Evolutionary conservation across 192 early-diverging fungal species (phyloP).

Genomic region (Chytriomyces confervae): DNA sequence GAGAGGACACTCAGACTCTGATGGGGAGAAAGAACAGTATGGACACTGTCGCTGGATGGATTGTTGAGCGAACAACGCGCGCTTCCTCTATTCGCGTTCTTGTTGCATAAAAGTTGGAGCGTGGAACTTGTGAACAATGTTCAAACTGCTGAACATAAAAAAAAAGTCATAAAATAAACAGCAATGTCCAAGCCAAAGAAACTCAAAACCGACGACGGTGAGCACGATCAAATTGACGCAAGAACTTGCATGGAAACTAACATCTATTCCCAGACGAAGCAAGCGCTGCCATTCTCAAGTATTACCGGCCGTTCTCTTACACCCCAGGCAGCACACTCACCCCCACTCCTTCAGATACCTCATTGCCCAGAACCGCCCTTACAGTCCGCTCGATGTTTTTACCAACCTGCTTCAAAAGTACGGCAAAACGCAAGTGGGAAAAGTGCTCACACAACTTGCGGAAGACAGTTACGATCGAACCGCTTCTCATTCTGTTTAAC

Average conservation of each 20-base stretch:
- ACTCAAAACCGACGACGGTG: slow-evolving; percentile 24
- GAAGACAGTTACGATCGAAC: slow-evolving; percentile 38
- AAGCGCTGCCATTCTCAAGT: slow-evolving; percentile 23
- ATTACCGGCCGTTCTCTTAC: not conserved
- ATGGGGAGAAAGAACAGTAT: not conserved
- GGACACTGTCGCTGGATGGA: slow-evolving; percentile 11
- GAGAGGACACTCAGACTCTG: not conserved
- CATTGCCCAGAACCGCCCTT: slow-evolving; percentile 43
- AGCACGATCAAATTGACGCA: not conserved
- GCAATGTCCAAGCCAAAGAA: slow-evolving; percentile 13
- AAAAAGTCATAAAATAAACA: too few species aligned
- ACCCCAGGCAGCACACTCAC: not conserved
- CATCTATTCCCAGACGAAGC: slow-evolving; percentile 16
- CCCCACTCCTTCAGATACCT: slow-evolving; percentile 23
- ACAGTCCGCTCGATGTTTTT: slow-evolving; percentile 52
- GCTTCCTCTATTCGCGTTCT: slow-evolving; percentile 26
- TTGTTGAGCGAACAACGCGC: slow-evolving; percentile 12
- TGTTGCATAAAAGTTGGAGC: slow-evolving; percentile 14
- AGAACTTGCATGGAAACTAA: not conserved
- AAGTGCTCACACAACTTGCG: slow-evolving; percentile 40
- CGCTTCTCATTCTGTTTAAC: not conserved
- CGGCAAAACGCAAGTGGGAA: slow-evolving; percentile 42
- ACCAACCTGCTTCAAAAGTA: slow-evolving; percentile 48
- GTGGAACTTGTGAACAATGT: too few species aligned
- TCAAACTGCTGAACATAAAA: too few species aligned